Evolutionary conservation across 2,329 filamentous ascomycete species (phyloP).

Genomic region (Aspergillus piperis): DNA sequence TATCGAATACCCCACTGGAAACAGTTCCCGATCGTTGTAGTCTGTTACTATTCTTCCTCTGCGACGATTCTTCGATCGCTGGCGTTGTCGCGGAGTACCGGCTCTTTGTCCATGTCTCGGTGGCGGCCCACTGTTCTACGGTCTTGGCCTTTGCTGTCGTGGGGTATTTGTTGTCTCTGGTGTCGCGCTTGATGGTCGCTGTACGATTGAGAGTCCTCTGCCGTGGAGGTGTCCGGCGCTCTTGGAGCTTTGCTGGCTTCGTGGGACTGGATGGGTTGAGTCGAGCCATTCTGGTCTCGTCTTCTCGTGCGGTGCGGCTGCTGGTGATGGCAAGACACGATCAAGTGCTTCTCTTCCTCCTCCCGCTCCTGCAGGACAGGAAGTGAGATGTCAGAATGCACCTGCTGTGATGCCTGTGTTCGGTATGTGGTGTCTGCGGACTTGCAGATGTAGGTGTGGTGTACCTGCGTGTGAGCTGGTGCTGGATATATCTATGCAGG

Average conservation of each 20-base stretch:
- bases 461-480: slow-evolving; percentile 3
- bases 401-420: not conserved
- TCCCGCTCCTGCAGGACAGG: not conserved
- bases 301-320: not conserved
- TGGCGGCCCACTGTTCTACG: slow-evolving; percentile 15
- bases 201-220: not conserved
- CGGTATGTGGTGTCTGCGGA: not conserved
- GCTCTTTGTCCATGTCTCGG: slow-evolving; percentile 11
- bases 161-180: not conserved
- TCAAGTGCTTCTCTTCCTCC: not conserved
- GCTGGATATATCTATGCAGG: no score
- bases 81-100: slow-evolving; percentile 3
- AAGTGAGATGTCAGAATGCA: slow-evolving; percentile 1
- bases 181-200: slow-evolving; percentile 4
- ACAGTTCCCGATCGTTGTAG: slow-evolving; percentile 23
- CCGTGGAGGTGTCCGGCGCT: not conserved
- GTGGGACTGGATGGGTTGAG: slow-evolving; percentile 28
- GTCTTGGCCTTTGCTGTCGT: slow-evolving; percentile 3
- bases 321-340: no score
- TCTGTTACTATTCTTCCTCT: slow-evolving; percentile 10
- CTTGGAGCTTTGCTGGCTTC: slow-evolving; percentile 13
- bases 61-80: slow-evolving; percentile 14
- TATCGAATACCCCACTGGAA: slow-evolving; percentile 28
- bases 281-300: slow-evolving; percentile 25
- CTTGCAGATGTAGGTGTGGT: not conserved